Evolutionary conservation across 1,284 basidiomycete species (phyloP).

Genomic region (Pseudozyma pruni): DNA sequence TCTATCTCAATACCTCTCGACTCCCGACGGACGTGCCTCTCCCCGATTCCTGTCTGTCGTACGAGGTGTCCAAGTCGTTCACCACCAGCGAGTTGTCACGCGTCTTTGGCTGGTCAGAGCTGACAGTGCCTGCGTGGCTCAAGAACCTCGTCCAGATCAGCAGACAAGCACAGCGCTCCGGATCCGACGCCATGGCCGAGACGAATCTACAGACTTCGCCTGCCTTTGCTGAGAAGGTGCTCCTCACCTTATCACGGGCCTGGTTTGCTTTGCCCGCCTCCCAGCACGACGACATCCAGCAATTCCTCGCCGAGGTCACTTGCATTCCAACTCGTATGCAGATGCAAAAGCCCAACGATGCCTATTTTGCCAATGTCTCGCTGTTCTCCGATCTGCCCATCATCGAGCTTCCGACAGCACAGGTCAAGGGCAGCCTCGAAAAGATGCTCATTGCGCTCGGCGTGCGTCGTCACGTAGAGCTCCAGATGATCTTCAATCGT

Average conservation of each 20-base stretch:
- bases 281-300: slow-evolving; percentile 74
- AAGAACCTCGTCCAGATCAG: slow-evolving; percentile 74
- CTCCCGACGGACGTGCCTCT: slow-evolving; percentile 86
- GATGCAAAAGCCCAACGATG: slow-evolving; percentile 78
- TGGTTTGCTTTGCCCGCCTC: slow-evolving; percentile 79
- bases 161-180: slow-evolving; percentile 66
- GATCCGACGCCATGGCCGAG: slow-evolving; percentile 64
- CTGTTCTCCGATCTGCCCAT: slow-evolving; percentile 85
- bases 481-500: slow-evolving; percentile 69
- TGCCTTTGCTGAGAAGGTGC: slow-evolving; percentile 83
- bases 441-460: slow-evolving; percentile 81
- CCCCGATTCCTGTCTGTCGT: slow-evolving; percentile 80
- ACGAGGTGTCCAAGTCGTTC: slow-evolving; percentile 76
- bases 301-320: slow-evolving; percentile 74
- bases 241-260: slow-evolving; percentile 77
- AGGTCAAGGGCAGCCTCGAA: slow-evolving; percentile 80
- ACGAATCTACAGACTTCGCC: slow-evolving; percentile 78
- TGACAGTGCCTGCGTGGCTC: slow-evolving; percentile 82
- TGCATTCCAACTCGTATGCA: slow-evolving; percentile 88
- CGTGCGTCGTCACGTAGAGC: slow-evolving; percentile 85
- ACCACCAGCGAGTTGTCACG: slow-evolving; percentile 59
- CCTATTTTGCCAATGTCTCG: slow-evolving; percentile 88
- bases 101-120: slow-evolving; percentile 79
- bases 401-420: slow-evolving; percentile 77
- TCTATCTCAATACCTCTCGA: slow-evolving; percentile 78